These are phyloP conservation scores for Lojkania enalia DNA, from an alignment of 2,329 filamentous ascomycete species.

Conservation along the genomic window DNA sequence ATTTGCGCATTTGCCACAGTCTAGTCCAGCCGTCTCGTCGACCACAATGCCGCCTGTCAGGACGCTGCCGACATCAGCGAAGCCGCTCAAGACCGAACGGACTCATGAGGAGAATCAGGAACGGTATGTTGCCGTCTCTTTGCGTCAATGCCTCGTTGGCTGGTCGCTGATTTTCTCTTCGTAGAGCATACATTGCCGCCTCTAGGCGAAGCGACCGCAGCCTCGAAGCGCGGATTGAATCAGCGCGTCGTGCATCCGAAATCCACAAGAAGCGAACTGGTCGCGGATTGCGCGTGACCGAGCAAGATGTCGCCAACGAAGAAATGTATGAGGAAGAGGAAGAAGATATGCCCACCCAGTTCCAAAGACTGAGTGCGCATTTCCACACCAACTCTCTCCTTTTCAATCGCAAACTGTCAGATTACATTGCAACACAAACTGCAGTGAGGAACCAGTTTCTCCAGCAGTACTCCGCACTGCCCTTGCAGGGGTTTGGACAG, in stretches of 20 bases:
- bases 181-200: slow-evolving; percentile 86
- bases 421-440: slow-evolving; percentile 61
- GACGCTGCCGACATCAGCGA: slow-evolving; percentile 34
- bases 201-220: slow-evolving; percentile 85
- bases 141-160: slow-evolving; percentile 1
- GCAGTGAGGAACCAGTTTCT: slow-evolving; percentile 55
- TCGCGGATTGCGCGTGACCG: slow-evolving; percentile 76
- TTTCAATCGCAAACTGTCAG: slow-evolving; percentile 64
- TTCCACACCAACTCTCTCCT: slow-evolving; percentile 63
- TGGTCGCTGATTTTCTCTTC: slow-evolving; percentile 13
- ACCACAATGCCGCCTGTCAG: slow-evolving; percentile 45
- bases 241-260: slow-evolving; percentile 83
- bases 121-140: slow-evolving; percentile 47
- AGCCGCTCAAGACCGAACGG: slow-evolving; percentile 66
- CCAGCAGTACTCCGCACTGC: slow-evolving; percentile 10
- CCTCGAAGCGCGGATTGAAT: slow-evolving; percentile 84
- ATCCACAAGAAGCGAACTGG: slow-evolving; percentile 89
- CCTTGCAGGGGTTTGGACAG: slow-evolving; percentile 15
- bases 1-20: slow-evolving; percentile 15
- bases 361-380: slow-evolving; percentile 64
- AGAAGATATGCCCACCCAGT: slow-evolving; percentile 72
- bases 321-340: slow-evolving; percentile 98
- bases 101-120: slow-evolving; percentile 83
- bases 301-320: slow-evolving; percentile 84
- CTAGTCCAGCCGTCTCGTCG: slow-evolving; percentile 3